Evolutionary conservation across 768 basidiomycete species (phyloP).

Genomic region (Naematelia encephala): DNA sequence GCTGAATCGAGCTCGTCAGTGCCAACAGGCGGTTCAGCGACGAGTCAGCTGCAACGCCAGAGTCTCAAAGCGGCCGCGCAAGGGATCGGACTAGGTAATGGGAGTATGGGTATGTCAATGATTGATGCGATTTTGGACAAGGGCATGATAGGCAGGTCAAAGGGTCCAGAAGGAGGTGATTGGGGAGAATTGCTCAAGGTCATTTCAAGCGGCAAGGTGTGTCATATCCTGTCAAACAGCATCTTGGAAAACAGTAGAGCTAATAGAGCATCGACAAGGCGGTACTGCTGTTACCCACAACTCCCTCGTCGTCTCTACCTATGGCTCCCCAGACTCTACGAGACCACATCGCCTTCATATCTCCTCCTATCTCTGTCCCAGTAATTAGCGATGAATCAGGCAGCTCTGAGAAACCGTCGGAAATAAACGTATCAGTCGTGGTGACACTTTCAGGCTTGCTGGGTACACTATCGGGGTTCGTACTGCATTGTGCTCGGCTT

Average conservation of each 20-base stretch:
- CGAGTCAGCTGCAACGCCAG: constrained; percentile 46
- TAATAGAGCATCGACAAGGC: constrained; percentile 56
- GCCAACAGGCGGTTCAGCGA: constrained; percentile 19
- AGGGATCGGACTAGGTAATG: constrained; percentile 46
- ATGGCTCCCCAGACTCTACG: constrained; percentile 72
- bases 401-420: constrained; percentile 41
- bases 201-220: constrained; percentile 43
- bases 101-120: constrained; percentile 50
- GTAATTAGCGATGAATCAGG: constrained; percentile 15
- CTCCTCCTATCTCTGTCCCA: constrained; percentile 53
- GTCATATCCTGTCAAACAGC: constrained; percentile 5
- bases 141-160: constrained; percentile 29
- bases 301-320: constrained; percentile 56
- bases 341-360: constrained; percentile 74
- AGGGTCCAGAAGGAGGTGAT: constrained; percentile 35
- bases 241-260: constrained; percentile 1
- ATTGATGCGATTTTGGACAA: constrained; percentile 50
- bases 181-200: constrained; percentile 47
- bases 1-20: constrained; percentile 1
- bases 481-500: constrained; percentile 14
- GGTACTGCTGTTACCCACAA: constrained; percentile 72
- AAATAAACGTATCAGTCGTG: constrained; percentile 44
- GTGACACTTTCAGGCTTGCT: constrained; percentile 81
- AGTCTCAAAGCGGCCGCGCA: constrained; percentile 51
- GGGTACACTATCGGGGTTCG: constrained; percentile 65